Percentiles rank a stretch among this genome's conserved stretches.
phyloP scores from a whole-genome alignment of 345 rosid genomes.

The Raphanus raphanistrum region DNA sequence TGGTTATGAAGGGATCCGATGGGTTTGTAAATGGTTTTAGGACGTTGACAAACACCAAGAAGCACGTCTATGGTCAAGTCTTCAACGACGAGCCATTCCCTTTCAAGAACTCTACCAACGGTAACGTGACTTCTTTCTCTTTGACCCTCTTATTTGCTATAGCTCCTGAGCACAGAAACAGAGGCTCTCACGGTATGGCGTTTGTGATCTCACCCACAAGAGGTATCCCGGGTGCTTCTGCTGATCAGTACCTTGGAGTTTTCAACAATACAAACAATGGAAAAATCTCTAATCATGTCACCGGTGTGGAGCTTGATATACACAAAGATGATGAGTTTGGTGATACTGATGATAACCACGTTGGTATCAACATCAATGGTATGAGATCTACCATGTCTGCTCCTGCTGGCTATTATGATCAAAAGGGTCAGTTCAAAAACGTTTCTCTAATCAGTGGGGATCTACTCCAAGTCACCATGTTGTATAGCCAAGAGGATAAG shows the following conservation, averaged over 20 bases:
- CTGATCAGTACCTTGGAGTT: constrained; percentile 68
- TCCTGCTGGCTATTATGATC: constrained; percentile 54
- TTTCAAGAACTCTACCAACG: constrained; percentile 46
- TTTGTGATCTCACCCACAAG: constrained; percentile 60
- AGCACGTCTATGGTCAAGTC: constrained; percentile 61
- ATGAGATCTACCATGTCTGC: constrained; percentile 55
- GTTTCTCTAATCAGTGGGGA: constrained; percentile 48
- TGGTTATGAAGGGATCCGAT: background rate
- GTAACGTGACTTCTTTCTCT: constrained; percentile 59
- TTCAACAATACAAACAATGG: constrained; percentile 51
- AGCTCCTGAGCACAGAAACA: constrained; percentile 46
- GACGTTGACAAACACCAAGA: constrained; percentile 50
- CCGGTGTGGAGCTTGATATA: constrained; percentile 82
- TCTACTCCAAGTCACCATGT: constrained; percentile 58
- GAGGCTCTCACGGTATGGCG: constrained; percentile 82
- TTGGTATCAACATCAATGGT: constrained; percentile 68
- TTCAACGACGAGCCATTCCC: constrained; percentile 47
- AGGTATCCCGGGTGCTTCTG: constrained; percentile 43
- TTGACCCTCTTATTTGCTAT: constrained; percentile 69
- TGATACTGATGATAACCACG: constrained; percentile 75
- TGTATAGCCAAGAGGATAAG: background rate
- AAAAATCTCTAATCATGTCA: constrained; percentile 52
- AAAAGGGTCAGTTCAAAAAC: constrained; percentile 28
- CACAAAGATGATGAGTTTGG: constrained; percentile 59
- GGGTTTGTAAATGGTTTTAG: constrained; percentile 37